These are phyloP conservation scores for Erysiphe pulchra DNA, from an alignment of 2,329 filamentous ascomycete species.

Conservation along the genomic window DNA sequence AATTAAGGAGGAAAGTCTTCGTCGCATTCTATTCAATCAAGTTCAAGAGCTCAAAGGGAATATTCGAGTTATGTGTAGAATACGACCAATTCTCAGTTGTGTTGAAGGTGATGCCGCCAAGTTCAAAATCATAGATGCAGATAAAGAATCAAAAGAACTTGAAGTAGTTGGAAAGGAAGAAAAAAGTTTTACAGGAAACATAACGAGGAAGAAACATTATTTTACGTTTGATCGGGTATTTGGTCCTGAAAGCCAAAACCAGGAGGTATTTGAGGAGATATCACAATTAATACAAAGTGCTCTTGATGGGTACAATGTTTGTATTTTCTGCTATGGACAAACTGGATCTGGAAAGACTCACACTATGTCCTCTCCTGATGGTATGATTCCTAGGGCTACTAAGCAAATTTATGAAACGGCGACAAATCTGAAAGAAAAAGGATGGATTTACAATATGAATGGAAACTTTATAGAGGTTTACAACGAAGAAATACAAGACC, in stretches of 20 bases:
- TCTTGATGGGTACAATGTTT: slow-evolving; percentile 92
- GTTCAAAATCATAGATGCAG: slow-evolving; percentile 53
- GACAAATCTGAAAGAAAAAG: slow-evolving; percentile 60
- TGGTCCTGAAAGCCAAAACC: slow-evolving; percentile 48
- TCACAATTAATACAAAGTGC: slow-evolving; percentile 91
- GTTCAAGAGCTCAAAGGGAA: slow-evolving; percentile 96
- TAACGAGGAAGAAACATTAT: slow-evolving; percentile 52
- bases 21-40: slow-evolving; percentile 85
- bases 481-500: slow-evolving; percentile 87
- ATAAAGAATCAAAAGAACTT: slow-evolving; percentile 71
- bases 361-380: slow-evolving; percentile 77
- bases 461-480: slow-evolving; percentile 94
- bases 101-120: slow-evolving; percentile 40
- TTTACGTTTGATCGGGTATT: slow-evolving; percentile 94
- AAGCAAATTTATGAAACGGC: slow-evolving; percentile 85
- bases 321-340: slow-evolving; percentile 96
- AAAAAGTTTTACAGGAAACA: slow-evolving; percentile 50
- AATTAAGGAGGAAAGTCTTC: slow-evolving; percentile 70
- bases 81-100: slow-evolving; percentile 43
- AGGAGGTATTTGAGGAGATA: slow-evolving; percentile 83
- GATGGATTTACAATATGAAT: slow-evolving; percentile 85
- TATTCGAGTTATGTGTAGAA: slow-evolving; percentile 92
- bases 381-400: slow-evolving; percentile 87
- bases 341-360: slow-evolving; percentile 92
- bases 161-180: slow-evolving; percentile 63